Base-by-base conservation (phyloP, 805 yeast species). In the Saccharomycopsis oosterbeekiorum region DNA sequence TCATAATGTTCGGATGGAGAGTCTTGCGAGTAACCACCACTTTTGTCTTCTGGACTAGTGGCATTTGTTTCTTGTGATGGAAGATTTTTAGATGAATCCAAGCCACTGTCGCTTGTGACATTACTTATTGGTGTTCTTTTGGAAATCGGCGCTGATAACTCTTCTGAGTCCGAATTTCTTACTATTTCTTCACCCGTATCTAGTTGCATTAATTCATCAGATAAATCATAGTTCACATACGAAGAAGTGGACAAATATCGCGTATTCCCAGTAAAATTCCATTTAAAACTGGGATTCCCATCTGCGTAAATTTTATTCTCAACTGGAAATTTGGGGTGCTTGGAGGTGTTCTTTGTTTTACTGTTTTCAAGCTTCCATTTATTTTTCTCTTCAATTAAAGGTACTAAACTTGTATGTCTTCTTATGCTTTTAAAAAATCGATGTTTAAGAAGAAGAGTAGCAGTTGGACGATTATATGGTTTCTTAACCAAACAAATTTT, bases 401-500 rank as follows among this genome's bases (percentile, higher is more conserved):
- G 69, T 11, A 71, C 65, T 56, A 76, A 66, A 59, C 70, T 69
- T 4, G 67, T 64, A 37, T 71, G 68, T 59, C 71, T 68, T 63
- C 70, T 72, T 50, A 71, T 67, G 51, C 70, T 68, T 56, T 74
- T 76, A 19, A 87, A 72, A 68, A 85, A 86, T 57, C 77, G 76
- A 57, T 78, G 80, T 54, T 77, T 78, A 62, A 88, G 73, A 56
- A 94, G 74, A 14, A 75, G 73, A 0, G 70, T 63, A 0, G 93
- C 88, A 17, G 81, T 71, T 0, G 93, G 91, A 65, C 98, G 78
- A 61, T 75, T 69, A 1, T 64, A 64, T 1, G 96, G 94, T 63
- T 83, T 82, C 70, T 86, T 89, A 21, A 78, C 72, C 62, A 93
- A 73, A 70, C 97, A 91, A 56, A 74, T 73, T 39, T 76, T 74